Percentiles rank a stretch among this genome's conserved stretches.
Evolutionary conservation across 2,329 filamentous ascomycete genomes (phyloP).

Genomic region (Penicillium concentricum): DNA sequence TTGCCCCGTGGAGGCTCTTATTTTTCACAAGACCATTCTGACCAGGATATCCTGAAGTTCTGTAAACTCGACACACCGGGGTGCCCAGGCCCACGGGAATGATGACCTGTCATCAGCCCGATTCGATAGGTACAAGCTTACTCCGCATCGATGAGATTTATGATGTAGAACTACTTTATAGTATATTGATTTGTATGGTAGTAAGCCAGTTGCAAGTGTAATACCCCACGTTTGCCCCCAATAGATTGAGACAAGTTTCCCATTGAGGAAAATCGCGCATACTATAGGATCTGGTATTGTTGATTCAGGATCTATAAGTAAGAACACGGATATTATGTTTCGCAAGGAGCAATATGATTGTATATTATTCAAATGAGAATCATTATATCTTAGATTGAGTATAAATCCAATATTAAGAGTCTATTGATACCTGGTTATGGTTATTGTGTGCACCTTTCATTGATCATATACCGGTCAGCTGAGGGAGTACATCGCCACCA

Average conservation of each 20-base stretch:
- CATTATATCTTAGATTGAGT: background rate
- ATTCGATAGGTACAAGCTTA: slow-evolving; percentile 1
- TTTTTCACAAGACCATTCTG: background rate
- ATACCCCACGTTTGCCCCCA: slow-evolving; percentile 2
- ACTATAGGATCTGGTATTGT: background rate
- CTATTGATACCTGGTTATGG: background rate
- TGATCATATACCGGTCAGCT: background rate
- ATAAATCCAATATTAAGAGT: background rate
- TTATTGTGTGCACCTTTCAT: background rate
- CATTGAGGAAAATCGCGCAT: slow-evolving; percentile 9
- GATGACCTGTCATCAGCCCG: slow-evolving; percentile 3
- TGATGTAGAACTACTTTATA: background rate
- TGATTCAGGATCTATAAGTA: background rate
- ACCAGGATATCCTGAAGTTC: too few species aligned
- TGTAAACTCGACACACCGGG: background rate
- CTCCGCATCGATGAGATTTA: background rate
- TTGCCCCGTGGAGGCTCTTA: slow-evolving; percentile 7
- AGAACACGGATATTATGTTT: background rate
- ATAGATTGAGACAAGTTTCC: background rate
- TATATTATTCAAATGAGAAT: background rate
- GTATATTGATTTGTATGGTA: background rate
- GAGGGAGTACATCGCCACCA: background rate
- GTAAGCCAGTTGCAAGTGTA: slow-evolving; percentile 7
- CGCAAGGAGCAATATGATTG: background rate
- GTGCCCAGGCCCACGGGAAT: background rate